phyloP scores from a whole-genome alignment of 345 rosid genomes.

The Eucalyptus albens region DNA sequence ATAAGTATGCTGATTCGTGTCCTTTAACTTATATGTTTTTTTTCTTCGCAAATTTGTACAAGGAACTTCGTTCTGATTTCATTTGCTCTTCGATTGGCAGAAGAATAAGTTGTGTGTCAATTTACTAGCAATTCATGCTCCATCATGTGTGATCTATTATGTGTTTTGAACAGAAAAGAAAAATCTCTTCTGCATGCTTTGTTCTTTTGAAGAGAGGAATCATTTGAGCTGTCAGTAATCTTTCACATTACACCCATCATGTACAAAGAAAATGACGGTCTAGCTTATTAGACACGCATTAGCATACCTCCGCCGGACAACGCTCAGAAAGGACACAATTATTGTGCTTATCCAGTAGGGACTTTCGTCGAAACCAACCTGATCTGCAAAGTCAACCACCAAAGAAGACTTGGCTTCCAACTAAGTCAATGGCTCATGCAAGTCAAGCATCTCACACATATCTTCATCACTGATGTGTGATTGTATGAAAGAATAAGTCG shows the following conservation, averaged over 20 bases:
- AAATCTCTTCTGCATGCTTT: background rate
- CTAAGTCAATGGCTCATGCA: background rate
- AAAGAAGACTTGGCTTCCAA: background rate
- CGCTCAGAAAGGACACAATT: background rate
- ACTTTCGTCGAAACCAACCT: background rate
- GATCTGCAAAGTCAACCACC: background rate
- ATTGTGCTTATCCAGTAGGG: background rate
- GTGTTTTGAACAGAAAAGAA: background rate
- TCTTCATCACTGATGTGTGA: background rate
- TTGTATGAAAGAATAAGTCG: background rate
- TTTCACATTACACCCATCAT: background rate
- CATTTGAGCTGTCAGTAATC: background rate
- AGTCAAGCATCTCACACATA: background rate
- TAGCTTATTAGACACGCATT: background rate
- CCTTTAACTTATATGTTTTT: background rate
- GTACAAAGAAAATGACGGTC: background rate
- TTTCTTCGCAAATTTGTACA: background rate
- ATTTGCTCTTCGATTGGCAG: background rate
- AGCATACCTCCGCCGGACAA: background rate
- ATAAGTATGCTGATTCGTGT: background rate
- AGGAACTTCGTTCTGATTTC: background rate
- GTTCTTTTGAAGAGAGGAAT: background rate
- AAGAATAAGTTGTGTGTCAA: background rate
- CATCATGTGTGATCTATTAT: background rate
- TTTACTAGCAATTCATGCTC: background rate